Evolutionary conservation across 805 yeast genomes (phyloP).

Genomic region (Candida sithepensis): DNA sequence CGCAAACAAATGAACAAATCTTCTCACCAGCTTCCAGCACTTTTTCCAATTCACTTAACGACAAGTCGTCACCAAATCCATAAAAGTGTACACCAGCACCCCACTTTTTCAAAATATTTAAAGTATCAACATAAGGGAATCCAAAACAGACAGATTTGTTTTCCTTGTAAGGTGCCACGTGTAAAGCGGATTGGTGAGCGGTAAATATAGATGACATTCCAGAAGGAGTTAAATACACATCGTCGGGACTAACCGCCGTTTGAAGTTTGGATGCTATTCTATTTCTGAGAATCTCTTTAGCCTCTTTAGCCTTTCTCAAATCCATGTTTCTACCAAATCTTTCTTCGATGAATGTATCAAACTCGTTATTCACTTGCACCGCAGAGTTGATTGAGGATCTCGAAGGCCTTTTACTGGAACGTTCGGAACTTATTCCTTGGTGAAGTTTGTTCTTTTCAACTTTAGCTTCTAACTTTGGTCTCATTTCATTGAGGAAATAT

Average conservation of each 20-base stretch:
- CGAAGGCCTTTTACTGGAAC: constrained; percentile 22
- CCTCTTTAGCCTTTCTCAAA: constrained; percentile 67
- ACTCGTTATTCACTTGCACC: constrained; percentile 36
- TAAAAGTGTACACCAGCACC: constrained; percentile 88
- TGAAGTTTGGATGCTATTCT: constrained; percentile 68
- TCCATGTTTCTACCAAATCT: constrained; percentile 89
- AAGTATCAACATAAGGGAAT: constrained; percentile 91
- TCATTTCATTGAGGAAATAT: constrained; percentile 66
- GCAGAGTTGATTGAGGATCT: constrained; percentile 25
- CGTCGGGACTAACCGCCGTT: constrained; percentile 36
- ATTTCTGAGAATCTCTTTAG: constrained; percentile 68
- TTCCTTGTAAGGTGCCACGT: constrained; percentile 17
- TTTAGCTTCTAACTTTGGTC: constrained; percentile 33
- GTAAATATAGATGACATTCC: constrained; percentile 93
- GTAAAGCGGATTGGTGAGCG: constrained; percentile 53
- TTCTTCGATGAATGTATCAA: constrained; percentile 72
- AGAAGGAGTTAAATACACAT: constrained; percentile 79
- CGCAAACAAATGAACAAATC: constrained; percentile 80
- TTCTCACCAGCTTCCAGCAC: constrained; percentile 60
- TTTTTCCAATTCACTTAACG: constrained; percentile 61
- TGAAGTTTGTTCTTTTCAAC: constrained; percentile 16
- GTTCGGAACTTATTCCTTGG: constrained; percentile 10
- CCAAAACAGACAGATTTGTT: constrained; percentile 89
- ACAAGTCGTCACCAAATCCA: constrained; percentile 75
- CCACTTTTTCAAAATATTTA: constrained; percentile 79